These are phyloP conservation scores for Raffaelea albimanens DNA, from an alignment of 2,329 filamentous ascomycete genomes.

Conservation along the genomic window DNA sequence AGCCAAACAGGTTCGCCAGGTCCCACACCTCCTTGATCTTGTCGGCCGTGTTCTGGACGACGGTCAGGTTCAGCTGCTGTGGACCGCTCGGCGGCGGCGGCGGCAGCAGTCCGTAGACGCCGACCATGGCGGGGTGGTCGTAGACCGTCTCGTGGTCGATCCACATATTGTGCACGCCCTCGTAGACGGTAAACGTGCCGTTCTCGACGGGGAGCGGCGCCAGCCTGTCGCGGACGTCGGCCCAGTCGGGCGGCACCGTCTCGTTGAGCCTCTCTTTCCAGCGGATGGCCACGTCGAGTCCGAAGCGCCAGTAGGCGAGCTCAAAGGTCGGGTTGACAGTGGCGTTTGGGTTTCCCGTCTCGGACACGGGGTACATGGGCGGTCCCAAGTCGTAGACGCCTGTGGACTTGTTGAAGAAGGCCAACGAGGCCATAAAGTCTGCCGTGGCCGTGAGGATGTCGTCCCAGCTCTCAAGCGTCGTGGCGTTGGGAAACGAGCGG, in stretches of 20 bases:
- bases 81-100: constrained; percentile 26
- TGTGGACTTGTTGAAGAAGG: constrained; percentile 42
- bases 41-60: constrained; percentile 26
- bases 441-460: constrained; percentile 38
- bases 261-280: constrained; percentile 41
- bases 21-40: constrained; percentile 29
- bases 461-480: constrained; percentile 43
- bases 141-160: constrained; percentile 25
- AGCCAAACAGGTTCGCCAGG: constrained; percentile 30
- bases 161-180: constrained; percentile 37
- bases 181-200: constrained; percentile 44
- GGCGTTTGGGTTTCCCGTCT: constrained; percentile 48
- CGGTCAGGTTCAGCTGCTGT: constrained; percentile 22
- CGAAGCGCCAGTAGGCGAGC: constrained; percentile 52
- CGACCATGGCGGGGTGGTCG: constrained; percentile 33
- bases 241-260: constrained; percentile 35
- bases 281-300: constrained; percentile 39
- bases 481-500: constrained; percentile 29
- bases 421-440: constrained; percentile 51
- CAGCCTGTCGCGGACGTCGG: constrained; percentile 37
- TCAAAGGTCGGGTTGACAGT: constrained; percentile 52
- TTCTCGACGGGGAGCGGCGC: constrained; percentile 39
- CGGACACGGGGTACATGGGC: constrained; percentile 36
- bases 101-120: constrained; percentile 32
- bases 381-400: constrained; percentile 39